phyloP scores from a whole-genome alignment of 2,329 filamentous ascomycete genomes.

The Exophiala dermatitidis region DNA sequence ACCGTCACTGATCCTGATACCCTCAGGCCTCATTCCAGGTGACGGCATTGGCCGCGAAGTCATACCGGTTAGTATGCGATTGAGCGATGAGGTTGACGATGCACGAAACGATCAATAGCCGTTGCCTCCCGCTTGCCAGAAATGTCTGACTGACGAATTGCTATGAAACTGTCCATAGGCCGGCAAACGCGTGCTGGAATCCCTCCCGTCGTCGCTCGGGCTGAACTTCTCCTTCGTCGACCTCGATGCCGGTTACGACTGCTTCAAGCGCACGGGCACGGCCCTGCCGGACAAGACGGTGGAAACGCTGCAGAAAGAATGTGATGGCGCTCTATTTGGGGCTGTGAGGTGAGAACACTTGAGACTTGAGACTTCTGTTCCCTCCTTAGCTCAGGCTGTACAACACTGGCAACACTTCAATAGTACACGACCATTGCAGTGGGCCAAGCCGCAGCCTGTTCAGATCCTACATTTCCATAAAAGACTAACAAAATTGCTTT shows the following conservation, averaged over 20 bases:
- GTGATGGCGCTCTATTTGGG: slow-evolving; percentile 92
- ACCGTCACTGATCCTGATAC: background rate
- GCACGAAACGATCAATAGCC: slow-evolving; percentile 1
- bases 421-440: too few relatives aligned
- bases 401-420: too few relatives aligned
- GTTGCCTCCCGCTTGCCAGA: background rate
- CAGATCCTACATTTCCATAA: too few relatives aligned
- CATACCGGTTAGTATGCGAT: slow-evolving; percentile 59
- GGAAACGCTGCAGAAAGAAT: slow-evolving; percentile 78
- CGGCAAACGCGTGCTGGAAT: slow-evolving; percentile 83
- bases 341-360: slow-evolving; percentile 59
- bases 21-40: slow-evolving; percentile 78
- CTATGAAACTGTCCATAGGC: slow-evolving; percentile 39
- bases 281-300: slow-evolving; percentile 89
- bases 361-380: too few relatives aligned
- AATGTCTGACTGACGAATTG: too few relatives aligned
- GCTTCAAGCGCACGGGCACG: slow-evolving; percentile 80
- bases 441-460: too few relatives aligned
- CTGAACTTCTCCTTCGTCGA: slow-evolving; percentile 92
- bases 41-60: slow-evolving; percentile 98
- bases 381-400: too few relatives aligned
- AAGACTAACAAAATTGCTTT: background rate
- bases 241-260: slow-evolving; percentile 86
- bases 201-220: slow-evolving; percentile 80
- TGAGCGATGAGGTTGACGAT: too few relatives aligned